phyloP scores from a whole-genome alignment of 306 rosid genomes.

The Cucurbita moschata region DNA sequence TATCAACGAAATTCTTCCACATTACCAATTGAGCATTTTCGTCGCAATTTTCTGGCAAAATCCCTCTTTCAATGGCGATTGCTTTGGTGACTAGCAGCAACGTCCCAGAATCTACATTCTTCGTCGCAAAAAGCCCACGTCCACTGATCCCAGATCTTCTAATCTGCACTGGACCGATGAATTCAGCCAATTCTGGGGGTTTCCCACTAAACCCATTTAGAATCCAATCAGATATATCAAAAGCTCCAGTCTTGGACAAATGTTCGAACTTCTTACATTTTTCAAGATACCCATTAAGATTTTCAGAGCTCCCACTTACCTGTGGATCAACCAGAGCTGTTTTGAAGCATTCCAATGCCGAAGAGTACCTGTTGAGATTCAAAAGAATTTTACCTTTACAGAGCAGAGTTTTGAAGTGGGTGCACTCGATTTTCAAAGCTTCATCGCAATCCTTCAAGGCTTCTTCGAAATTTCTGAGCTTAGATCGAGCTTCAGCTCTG shows the following conservation, averaged over 20 bases:
- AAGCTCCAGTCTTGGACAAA: conserved; percentile 47
- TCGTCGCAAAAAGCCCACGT: conserved; percentile 54
- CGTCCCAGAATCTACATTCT: conserved; percentile 60
- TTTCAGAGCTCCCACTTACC: conserved; percentile 27
- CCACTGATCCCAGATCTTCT: conserved; percentile 54
- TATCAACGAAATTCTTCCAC: conserved; percentile 75
- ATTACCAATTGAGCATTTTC: conserved; percentile 69
- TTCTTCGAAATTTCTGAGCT: conserved; percentile 26
- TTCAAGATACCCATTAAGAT: conserved; percentile 43
- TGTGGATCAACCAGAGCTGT: conserved; percentile 37
- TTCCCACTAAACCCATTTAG: conserved; percentile 36
- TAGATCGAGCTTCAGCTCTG: conserved; percentile 60
- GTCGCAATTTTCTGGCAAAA: conserved; percentile 36
- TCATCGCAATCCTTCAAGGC: conserved; percentile 60
- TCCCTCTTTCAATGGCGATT: conserved; percentile 58
- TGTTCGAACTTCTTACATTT: conserved; percentile 56
- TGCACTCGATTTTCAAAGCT: conserved; percentile 37
- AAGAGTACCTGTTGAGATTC: conserved; percentile 39
- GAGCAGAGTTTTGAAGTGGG: conserved; percentile 69
- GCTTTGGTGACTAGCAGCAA: conserved; percentile 56
- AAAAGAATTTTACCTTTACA: conserved; percentile 80
- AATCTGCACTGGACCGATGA: conserved; percentile 48
- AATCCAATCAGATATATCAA: conserved; percentile 83
- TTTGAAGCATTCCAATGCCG: conserved; percentile 48
- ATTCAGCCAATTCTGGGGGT: conserved; percentile 64